A percentile compares a stretch with the other conserved stretches of the same genome.
These are phyloP conservation scores for Helicocarpus griseus DNA, from an alignment of 2,329 filamentous ascomycete species.

Conservation along the genomic window DNA sequence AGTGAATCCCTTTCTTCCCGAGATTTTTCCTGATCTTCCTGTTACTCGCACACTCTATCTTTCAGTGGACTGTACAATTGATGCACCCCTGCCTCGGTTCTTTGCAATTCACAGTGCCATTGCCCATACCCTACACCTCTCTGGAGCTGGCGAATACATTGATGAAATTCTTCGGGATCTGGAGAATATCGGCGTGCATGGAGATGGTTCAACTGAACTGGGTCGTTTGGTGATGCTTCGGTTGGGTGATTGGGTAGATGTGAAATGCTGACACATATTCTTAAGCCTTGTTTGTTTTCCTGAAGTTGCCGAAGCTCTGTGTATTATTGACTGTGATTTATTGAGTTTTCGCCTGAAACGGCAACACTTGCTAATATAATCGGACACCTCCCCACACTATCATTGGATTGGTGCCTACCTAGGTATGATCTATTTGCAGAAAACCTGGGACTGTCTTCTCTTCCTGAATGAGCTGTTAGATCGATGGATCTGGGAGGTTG, in stretches of 20 bases:
- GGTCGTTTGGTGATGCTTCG: neutral
- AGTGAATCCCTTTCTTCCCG: neutral
- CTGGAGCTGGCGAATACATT: slow-evolving; percentile 19
- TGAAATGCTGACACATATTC: neutral
- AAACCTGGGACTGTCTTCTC: neutral
- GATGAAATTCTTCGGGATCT: slow-evolving; percentile 20
- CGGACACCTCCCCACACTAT: neutral
- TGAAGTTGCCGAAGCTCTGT: neutral
- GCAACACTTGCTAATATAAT: neutral
- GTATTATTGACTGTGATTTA: neutral
- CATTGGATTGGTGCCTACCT: neutral
- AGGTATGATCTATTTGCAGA: neutral
- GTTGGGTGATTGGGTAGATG: neutral
- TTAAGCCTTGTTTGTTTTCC: neutral
- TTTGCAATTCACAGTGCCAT: slow-evolving; percentile 26
- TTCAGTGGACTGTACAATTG: neutral
- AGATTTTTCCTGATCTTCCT: neutral
- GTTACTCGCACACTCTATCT: neutral
- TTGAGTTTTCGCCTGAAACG: neutral
- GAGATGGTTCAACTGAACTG: slow-evolving; percentile 7
- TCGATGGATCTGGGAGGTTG: neutral
- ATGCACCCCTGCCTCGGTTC: neutral
- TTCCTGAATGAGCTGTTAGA: neutral
- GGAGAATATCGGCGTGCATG: neutral
- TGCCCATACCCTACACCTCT: slow-evolving; percentile 25